Evolutionary conservation across 2,329 filamentous ascomycete genomes (phyloP).

Genomic region (Didymella pinodella): DNA sequence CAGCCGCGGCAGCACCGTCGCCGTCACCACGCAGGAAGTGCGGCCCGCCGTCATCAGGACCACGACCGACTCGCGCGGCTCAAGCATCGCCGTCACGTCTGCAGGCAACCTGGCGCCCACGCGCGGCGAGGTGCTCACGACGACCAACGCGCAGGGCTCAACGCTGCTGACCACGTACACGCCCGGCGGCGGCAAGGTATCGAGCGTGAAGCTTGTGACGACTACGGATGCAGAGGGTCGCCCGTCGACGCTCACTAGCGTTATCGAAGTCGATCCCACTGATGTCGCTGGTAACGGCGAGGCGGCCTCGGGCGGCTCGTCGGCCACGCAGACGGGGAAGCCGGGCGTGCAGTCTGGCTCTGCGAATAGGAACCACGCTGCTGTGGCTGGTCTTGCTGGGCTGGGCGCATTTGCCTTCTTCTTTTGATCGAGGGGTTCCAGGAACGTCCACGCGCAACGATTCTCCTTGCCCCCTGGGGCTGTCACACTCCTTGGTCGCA

Average conservation of each 20-base stretch:
- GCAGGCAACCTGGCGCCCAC: conserved; percentile 45
- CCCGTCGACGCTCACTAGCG: conserved; percentile 55
- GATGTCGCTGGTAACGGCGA: conserved; percentile 24
- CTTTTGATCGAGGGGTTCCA: conserved; percentile 1
- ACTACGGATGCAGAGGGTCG: conserved; percentile 41
- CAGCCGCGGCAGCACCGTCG: conserved; percentile 42
- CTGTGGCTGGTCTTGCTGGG: conserved; percentile 5
- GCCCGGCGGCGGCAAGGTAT: conserved; percentile 53
- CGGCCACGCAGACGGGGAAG: conserved; percentile 27
- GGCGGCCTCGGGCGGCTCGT: conserved; percentile 12
- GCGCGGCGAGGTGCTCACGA: conserved; percentile 54
- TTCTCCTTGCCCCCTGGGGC: not conserved
- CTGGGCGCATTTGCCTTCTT: conserved; percentile 16
- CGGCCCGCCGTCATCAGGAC: conserved; percentile 50
- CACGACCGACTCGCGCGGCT: conserved; percentile 52
- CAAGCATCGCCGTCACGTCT: conserved; percentile 46
- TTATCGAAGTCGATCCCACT: conserved; percentile 52
- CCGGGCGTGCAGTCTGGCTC: conserved; percentile 53
- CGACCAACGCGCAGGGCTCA: conserved; percentile 51
- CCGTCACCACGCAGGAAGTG: conserved; percentile 48
- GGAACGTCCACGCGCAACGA: not conserved
- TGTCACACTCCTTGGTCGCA: not conserved
- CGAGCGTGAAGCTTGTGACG: conserved; percentile 50
- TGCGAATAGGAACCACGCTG: conserved; percentile 34
- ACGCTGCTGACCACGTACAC: conserved; percentile 59